Conservation (phyloP, 2,329 filamentous ascomycete species). For the Neofusicoccum cordaticola region DNA sequence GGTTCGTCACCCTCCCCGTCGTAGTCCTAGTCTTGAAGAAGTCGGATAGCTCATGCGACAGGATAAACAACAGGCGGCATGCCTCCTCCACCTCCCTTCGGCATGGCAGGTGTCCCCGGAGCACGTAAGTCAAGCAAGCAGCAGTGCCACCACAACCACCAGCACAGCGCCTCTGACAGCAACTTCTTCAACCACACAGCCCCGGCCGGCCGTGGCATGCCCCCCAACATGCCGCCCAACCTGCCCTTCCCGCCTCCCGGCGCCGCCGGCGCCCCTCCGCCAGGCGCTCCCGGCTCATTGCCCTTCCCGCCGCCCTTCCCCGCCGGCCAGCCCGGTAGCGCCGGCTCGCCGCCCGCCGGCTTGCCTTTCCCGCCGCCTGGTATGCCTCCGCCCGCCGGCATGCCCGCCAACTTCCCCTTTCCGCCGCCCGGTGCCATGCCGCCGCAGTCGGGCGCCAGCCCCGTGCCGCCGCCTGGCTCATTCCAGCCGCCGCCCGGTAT, state of each 20-base stretch:
- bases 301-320: slow-evolving; percentile 29
- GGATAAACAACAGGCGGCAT: slow-evolving; percentile 19
- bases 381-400: slow-evolving; percentile 23
- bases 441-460: not conserved
- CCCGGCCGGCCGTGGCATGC: slow-evolving; percentile 28
- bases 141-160: not conserved
- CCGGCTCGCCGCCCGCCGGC: slow-evolving; percentile 33
- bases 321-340: slow-evolving; percentile 7
- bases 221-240: slow-evolving; percentile 29
- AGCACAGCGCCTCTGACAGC: not conserved
- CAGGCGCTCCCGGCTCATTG: slow-evolving; percentile 19
- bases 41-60: slow-evolving; percentile 13
- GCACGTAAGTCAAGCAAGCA: slow-evolving; percentile 30
- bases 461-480: slow-evolving; percentile 8
- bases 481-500: slow-evolving; percentile 14
- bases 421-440: slow-evolving; percentile 4
- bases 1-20: slow-evolving; percentile 40
- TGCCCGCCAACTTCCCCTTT: slow-evolving; percentile 27
- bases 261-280: slow-evolving; percentile 10
- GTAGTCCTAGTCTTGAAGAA: not conserved
- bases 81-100: slow-evolving; percentile 34
- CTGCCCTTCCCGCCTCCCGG: slow-evolving; percentile 5
- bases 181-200: not conserved
- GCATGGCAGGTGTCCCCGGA: slow-evolving; percentile 37
- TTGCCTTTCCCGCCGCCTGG: slow-evolving; percentile 41